Evolutionary conservation across 495 filamentous ascomycete genomes (phyloP), one percentile per base, ranked within the genome.

Genomic region (Tuber melanosporum): DNA sequence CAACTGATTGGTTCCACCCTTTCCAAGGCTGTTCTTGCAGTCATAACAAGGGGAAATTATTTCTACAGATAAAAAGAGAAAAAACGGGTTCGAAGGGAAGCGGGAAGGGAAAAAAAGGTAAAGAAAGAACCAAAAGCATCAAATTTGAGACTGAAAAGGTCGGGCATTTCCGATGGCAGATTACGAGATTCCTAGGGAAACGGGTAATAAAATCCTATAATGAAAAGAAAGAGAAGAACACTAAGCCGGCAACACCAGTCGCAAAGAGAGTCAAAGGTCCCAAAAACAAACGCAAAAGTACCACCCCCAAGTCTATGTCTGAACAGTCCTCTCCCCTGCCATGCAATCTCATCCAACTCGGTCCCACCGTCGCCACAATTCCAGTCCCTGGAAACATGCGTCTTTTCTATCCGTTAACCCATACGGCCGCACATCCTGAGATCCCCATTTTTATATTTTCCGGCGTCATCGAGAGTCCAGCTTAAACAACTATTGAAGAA

Each of bases 281-380:
- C 72, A 42, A 70, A 71, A 71, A 46, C 42, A 74, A 41, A 70
- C 45, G n/a, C 66, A 57, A 74, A 79, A 80, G 72, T 66, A 46
- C 71, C 62, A 69, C 32, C 71, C 71, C 73, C 77, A 70, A 79
- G 70, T 73, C 77, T 80, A 76, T 78, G 76, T n/a, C 71, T 74
- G 79, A 80, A 80, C 73, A 80, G 69, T 46, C 71, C 49, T 72
- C 39, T 39, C 41, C 45, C 39, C 32, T 78, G 47, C 43, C 69
- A 66, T 62, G n/a, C 52, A 39, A 72, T 73, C 73, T 78, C 22
- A 46, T 52, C 71, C 74, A 32, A 8, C 5, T 9, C 26, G 32
- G 71, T 39, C 32, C 66, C 49, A 44, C 72, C 17, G 44, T 39
- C 73, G 1, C 39, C 39, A 73, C 41, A 52, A 36, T 44, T 20